phyloP scores from a whole-genome alignment of 108 stramenopile species.

The Cylindrotheca fusiformis region DNA sequence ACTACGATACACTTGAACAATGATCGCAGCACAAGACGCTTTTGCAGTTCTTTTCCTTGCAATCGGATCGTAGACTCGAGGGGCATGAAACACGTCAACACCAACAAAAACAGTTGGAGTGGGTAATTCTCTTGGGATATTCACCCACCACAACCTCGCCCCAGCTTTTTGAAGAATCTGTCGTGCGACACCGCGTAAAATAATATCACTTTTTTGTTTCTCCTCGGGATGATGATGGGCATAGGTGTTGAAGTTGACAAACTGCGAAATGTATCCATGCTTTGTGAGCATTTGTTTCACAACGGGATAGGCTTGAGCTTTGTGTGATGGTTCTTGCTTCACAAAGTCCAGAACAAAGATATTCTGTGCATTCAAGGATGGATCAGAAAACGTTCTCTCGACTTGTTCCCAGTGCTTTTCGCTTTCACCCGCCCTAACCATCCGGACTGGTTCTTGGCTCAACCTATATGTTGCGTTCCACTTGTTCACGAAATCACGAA shows the following conservation, averaged over 20 bases:
- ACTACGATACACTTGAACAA: conserved; percentile 49
- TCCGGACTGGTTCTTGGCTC: conserved; percentile 26
- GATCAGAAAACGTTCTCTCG: conserved; percentile 41
- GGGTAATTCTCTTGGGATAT: conserved; percentile 46
- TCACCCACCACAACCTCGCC: conserved; percentile 53
- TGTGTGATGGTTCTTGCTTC: conserved; percentile 38
- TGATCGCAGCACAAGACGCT: conserved; percentile 65
- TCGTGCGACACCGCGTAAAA: conserved; percentile 52
- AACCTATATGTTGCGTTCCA: conserved; percentile 44
- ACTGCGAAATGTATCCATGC: conserved; percentile 50
- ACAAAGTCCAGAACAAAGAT: conserved; percentile 48
- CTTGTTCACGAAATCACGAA: conserved; percentile 40
- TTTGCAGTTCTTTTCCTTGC: conserved; percentile 43
- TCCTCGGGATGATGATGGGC: conserved; percentile 47
- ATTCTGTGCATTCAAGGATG: conserved; percentile 20
- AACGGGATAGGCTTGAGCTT: conserved; percentile 53
- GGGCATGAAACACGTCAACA: conserved; percentile 68
- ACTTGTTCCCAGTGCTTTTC: conserved; percentile 33
- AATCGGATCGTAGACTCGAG: conserved; percentile 43
- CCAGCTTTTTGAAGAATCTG: conserved; percentile 65
- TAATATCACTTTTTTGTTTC: conserved; percentile 35
- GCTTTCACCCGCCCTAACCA: conserved; percentile 42
- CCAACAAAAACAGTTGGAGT: conserved; percentile 61
- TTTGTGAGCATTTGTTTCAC: conserved; percentile 43
- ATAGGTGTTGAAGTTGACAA: conserved; percentile 67